phyloP scores from a whole-genome alignment of 75 land plant genomes.

The Ceratopteris richardii region DNA sequence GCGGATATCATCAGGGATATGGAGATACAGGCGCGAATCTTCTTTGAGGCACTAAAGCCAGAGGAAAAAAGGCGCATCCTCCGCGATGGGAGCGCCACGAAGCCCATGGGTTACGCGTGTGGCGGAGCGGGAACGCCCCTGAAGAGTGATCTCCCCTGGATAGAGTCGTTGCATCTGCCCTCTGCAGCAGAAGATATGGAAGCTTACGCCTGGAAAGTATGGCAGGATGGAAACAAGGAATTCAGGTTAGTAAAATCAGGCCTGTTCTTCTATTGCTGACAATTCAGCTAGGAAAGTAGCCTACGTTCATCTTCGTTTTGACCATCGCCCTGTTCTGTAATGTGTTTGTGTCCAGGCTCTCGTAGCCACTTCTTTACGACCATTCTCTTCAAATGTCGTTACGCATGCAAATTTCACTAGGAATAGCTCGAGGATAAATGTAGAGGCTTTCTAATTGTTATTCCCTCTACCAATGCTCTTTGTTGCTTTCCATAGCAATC shows the following conservation, averaged over 20 bases:
- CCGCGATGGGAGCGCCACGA: conserved; percentile 1
- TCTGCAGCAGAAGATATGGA: not conserved
- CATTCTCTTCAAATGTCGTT: too few species aligned
- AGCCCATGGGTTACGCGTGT: conserved; percentile 1
- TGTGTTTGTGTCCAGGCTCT: too few species aligned
- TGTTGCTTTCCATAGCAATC: too few species aligned
- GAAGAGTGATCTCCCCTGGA: conserved; percentile 2
- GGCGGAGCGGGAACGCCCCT: not conserved
- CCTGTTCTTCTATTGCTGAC: too few species aligned
- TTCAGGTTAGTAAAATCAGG: conserved; percentile 7
- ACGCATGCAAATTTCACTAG: too few species aligned
- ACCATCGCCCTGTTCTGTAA: too few species aligned
- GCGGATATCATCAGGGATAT: not conserved
- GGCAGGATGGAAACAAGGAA: conserved; percentile 2
- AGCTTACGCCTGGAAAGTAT: conserved; percentile 1
- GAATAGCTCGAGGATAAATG: too few species aligned
- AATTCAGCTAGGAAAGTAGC: too few species aligned
- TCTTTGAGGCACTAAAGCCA: not conserved
- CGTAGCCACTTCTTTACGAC: too few species aligned
- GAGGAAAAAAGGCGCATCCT: conserved; percentile 1
- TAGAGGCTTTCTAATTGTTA: too few species aligned
- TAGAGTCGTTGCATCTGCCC: conserved; percentile 7
- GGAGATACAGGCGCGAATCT: not conserved
- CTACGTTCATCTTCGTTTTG: too few species aligned
- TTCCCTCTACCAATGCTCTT: too few species aligned